These are phyloP conservation scores for Decorospora gaudefroyi DNA, from an alignment of 2,329 filamentous ascomycete species.

Conservation along the genomic window DNA sequence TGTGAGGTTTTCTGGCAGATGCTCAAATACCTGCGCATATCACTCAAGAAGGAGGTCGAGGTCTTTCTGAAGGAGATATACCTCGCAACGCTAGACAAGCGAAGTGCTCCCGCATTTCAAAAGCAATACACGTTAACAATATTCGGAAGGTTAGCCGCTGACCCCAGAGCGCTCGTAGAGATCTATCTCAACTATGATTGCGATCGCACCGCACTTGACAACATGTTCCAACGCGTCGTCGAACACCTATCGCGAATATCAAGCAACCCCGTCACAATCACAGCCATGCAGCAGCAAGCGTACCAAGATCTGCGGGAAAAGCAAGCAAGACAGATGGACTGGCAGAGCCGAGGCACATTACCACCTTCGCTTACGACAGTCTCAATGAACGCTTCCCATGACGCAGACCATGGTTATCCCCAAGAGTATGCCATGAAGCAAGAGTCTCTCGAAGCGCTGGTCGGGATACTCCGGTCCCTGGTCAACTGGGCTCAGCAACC, in stretches of 20 bases:
- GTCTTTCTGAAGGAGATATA: conserved; percentile 99
- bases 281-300: conserved; percentile 76
- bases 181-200: conserved; percentile 98
- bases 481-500: conserved; percentile 88
- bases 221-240: conserved; percentile 92
- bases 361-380: conserved; percentile 84
- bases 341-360: conserved; percentile 83
- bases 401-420: conserved; percentile 72
- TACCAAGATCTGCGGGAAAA: conserved; percentile 79
- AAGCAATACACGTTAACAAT: conserved; percentile 91
- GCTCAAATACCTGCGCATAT: conserved; percentile 88
- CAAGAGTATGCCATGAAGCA: conserved; percentile 92
- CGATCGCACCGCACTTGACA: conserved; percentile 87
- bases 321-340: conserved; percentile 67
- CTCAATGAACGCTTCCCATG: conserved; percentile 63
- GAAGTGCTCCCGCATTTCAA: conserved; percentile 83
- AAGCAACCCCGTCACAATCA: conserved; percentile 75
- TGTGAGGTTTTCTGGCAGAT: conserved; percentile 99
- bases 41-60: conserved; percentile 98
- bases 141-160: conserved; percentile 79
- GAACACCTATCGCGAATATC: conserved; percentile 91
- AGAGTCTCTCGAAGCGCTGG: conserved; percentile 82
- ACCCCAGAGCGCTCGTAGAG: conserved; percentile 88
- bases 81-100: conserved; percentile 84
- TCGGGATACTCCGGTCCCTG: conserved; percentile 85